A percentile compares a stretch with the other conserved stretches of the same genome.
Evolutionary conservation across 2,329 filamentous ascomycete species (phyloP).

Genomic region (Colletotrichum truncatum): DNA sequence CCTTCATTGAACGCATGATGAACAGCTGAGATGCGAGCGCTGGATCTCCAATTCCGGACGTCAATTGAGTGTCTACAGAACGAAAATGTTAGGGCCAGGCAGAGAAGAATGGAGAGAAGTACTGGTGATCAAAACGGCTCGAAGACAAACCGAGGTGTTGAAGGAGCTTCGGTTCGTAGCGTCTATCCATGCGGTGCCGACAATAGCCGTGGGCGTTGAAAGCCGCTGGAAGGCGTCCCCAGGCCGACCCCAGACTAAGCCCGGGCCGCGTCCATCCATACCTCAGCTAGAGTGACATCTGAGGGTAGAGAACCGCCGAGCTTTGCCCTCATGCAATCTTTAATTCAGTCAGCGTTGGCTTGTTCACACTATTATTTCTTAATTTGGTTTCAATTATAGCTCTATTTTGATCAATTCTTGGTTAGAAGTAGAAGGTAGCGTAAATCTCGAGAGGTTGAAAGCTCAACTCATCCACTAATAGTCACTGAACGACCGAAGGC

Average conservation of each 20-base stretch:
- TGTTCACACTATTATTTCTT: too few relatives aligned
- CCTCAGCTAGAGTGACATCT: background rate
- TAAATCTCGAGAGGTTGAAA: too few relatives aligned
- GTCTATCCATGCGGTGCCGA: constrained; percentile 16
- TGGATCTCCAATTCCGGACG: background rate
- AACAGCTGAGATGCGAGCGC: background rate
- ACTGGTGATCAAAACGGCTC: background rate
- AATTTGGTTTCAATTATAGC: too few relatives aligned
- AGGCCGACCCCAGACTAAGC: constrained; percentile 3
- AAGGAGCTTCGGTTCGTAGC: constrained; percentile 20
- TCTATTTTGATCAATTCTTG: too few relatives aligned
- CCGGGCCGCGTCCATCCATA: background rate
- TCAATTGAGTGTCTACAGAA: background rate
- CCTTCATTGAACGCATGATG: constrained; percentile 65
- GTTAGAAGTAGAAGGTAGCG: too few relatives aligned
- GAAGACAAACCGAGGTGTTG: constrained; percentile 15
- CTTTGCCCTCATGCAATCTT: too few relatives aligned
- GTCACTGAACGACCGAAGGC: too few relatives aligned
- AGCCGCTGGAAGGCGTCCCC: constrained; percentile 26
- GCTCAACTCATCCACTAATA: too few relatives aligned
- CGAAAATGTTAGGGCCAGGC: background rate
- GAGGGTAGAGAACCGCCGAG: background rate
- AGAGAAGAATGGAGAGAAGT: background rate
- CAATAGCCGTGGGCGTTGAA: constrained; percentile 22
- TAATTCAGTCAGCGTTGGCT: too few relatives aligned